A percentile compares a stretch with the other conserved stretches of the same genome.
phyloP scores from a whole-genome alignment of 495 filamentous ascomycete species.

The Melanomma pulvis-pyrius region DNA sequence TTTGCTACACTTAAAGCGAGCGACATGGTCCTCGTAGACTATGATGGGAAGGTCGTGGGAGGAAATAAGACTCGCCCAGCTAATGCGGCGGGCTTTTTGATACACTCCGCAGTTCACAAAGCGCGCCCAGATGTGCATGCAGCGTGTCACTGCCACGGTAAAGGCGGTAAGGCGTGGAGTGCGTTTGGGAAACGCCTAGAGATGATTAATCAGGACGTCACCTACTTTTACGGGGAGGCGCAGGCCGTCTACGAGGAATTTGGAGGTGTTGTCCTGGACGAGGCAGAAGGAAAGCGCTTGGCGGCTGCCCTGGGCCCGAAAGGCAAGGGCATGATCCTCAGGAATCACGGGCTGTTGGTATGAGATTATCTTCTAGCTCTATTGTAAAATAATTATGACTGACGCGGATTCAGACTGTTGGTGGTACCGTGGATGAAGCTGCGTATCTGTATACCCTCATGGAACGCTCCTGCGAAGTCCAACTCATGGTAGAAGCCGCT shows the following conservation, averaged over 20 bases:
- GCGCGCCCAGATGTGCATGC: slow-evolving; percentile 47
- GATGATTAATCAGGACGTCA: slow-evolving; percentile 50
- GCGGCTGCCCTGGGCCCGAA: slow-evolving; percentile 46
- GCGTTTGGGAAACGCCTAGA: slow-evolving; percentile 46
- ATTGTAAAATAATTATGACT: background rate
- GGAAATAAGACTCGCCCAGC: slow-evolving; percentile 46
- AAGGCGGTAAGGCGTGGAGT: slow-evolving; percentile 46
- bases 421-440: slow-evolving; percentile 49
- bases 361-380: background rate
- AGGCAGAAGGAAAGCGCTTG: slow-evolving; percentile 46
- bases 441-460: slow-evolving; percentile 47
- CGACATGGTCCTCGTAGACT: slow-evolving; percentile 49
- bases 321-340: slow-evolving; percentile 47
- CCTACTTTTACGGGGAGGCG: slow-evolving; percentile 48
- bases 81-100: slow-evolving; percentile 49
- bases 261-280: slow-evolving; percentile 46
- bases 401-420: slow-evolving; percentile 38
- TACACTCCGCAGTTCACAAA: slow-evolving; percentile 47
- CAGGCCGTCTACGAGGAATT: slow-evolving; percentile 48
- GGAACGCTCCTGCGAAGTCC: slow-evolving; percentile 48
- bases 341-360: slow-evolving; percentile 47
- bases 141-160: slow-evolving; percentile 46
- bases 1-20: slow-evolving; percentile 45
- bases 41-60: slow-evolving; percentile 45
- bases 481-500: slow-evolving; percentile 47